Percentiles rank a stretch among this genome's conserved stretches.
Evolutionary conservation across 2,329 filamentous ascomycete genomes (phyloP).

Genomic region (Paraphoma chrysanthemicola): DNA sequence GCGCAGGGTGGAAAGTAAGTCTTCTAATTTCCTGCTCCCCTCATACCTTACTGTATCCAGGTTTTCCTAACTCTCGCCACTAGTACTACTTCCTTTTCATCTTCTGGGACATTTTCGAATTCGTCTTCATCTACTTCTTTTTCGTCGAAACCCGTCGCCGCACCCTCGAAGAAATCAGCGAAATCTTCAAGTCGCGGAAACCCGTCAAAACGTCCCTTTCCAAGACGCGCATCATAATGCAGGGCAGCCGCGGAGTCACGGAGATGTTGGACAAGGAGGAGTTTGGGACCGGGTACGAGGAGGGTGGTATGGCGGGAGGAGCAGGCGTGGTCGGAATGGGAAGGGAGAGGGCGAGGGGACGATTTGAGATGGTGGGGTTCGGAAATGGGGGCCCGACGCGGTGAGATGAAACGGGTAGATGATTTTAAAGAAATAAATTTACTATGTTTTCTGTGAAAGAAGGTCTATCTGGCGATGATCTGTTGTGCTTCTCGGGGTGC

Average conservation of each 20-base stretch:
- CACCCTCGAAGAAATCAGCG: constrained; percentile 55
- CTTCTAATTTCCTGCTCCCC: constrained; percentile 2
- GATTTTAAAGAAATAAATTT: too few species aligned
- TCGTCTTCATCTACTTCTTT: constrained; percentile 48
- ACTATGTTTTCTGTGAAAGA: too few species aligned
- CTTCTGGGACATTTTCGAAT: constrained; percentile 52
- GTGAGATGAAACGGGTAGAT: too few species aligned
- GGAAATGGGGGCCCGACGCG: constrained; percentile 2
- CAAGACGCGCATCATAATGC: constrained; percentile 40
- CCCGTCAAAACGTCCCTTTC: constrained; percentile 48
- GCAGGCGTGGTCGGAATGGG: background rate
- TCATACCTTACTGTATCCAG: background rate
- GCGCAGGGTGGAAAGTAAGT: constrained; percentile 47
- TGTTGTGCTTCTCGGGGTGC: too few species aligned
- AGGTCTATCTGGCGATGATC: too few species aligned
- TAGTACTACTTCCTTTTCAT: constrained; percentile 51
- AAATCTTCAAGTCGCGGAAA: constrained; percentile 50
- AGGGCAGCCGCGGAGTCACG: constrained; percentile 36
- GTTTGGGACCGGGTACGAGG: constrained; percentile 3
- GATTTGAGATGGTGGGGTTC: constrained; percentile 16
- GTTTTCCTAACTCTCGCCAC: constrained; percentile 3
- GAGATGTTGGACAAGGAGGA: constrained; percentile 41
- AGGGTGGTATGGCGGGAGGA: background rate
- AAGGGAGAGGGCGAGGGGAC: constrained; percentile 12
- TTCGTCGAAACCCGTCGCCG: constrained; percentile 48